Evolutionary conservation across 108 stramenopile genomes (phyloP).

Genomic region (Cyclotella distinguenda): DNA sequence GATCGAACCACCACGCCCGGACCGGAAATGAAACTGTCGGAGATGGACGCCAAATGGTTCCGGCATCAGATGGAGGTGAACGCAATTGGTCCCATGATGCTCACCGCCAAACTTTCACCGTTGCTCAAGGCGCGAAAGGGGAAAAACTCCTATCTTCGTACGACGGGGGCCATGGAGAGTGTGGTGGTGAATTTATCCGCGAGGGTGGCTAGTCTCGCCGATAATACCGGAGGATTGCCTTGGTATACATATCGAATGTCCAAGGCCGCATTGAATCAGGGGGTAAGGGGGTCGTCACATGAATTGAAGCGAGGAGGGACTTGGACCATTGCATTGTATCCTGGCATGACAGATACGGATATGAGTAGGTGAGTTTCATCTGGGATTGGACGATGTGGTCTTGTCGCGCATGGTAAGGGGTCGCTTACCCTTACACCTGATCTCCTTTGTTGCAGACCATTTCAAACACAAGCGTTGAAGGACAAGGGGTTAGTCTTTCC

Average conservation of each 20-base stretch:
- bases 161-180: constrained; percentile 25
- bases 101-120: constrained; percentile 39
- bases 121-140: constrained; percentile 44
- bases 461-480: constrained; percentile 43
- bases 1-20: constrained; percentile 33
- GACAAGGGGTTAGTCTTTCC: constrained; percentile 47
- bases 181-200: constrained; percentile 68
- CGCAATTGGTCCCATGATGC: constrained; percentile 50
- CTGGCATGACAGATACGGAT: constrained; percentile 74
- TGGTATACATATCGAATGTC: constrained; percentile 81
- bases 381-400: not conserved
- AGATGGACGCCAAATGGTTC: constrained; percentile 55
- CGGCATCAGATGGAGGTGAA: constrained; percentile 51
- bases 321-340: constrained; percentile 62
- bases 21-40: constrained; percentile 47
- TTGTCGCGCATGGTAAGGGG: not conserved
- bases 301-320: constrained; percentile 55
- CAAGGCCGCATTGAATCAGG: constrained; percentile 66
- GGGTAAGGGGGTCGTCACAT: constrained; percentile 51
- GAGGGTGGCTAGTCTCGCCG: constrained; percentile 62
- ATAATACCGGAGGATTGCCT: constrained; percentile 61
- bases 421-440: too few species aligned
- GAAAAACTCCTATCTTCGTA: constrained; percentile 21
- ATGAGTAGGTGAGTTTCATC: constrained; percentile 34
- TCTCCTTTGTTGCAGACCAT: constrained; percentile 26